Percentiles rank a stretch among this genome's conserved stretches.
Evolutionary conservation across 140 eudicot genomes (phyloP).

Genomic region (Oenanthe javanica): DNA sequence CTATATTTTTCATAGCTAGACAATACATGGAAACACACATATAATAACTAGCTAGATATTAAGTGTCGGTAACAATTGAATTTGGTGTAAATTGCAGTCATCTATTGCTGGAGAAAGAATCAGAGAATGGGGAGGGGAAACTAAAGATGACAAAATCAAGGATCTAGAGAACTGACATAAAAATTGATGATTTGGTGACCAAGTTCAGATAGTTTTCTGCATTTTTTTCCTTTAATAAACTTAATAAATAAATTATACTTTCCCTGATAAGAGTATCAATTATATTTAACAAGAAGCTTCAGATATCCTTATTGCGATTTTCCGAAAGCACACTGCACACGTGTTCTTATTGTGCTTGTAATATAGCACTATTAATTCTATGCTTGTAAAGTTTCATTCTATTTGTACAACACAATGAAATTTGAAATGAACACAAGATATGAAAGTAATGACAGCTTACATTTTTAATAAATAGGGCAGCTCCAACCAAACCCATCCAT

Average conservation of each 20-base stretch:
- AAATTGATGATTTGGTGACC: background rate
- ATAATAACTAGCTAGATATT: background rate
- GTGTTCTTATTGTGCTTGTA: background rate
- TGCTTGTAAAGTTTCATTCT: background rate
- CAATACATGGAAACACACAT: background rate
- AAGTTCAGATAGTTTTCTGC: background rate
- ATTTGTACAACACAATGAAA: background rate
- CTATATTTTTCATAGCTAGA: background rate
- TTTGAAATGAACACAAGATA: background rate
- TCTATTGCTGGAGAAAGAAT: slow-evolving; percentile 45
- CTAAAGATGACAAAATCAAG: background rate
- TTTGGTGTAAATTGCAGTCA: slow-evolving; percentile 32
- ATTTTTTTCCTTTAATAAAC: background rate
- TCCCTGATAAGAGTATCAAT: background rate
- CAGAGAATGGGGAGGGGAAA: slow-evolving; percentile 32
- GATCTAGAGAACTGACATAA: background rate
- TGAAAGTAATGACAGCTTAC: slow-evolving; percentile 11
- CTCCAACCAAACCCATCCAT: slow-evolving; percentile 87
- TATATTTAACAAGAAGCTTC: background rate
- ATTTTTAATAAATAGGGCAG: slow-evolving; percentile 65
- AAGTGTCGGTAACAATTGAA: background rate
- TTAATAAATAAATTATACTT: background rate
- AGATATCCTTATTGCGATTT: background rate
- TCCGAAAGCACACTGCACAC: background rate
- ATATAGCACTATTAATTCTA: background rate